Base-by-base conservation (phyloP, 495 filamentous ascomycete species). In the Hyaloscypha hepaticicola region DNA sequence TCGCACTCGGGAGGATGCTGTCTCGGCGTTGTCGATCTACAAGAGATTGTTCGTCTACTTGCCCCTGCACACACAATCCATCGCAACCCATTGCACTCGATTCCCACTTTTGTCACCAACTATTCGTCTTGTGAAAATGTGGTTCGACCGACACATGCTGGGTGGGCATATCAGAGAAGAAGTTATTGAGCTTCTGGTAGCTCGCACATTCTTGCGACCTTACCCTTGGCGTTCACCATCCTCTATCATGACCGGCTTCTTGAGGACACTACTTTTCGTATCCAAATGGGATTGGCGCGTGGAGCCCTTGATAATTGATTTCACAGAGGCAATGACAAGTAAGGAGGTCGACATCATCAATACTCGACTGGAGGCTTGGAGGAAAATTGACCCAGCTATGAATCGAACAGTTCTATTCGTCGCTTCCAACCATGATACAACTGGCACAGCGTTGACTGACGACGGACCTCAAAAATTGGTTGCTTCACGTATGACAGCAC, bases 201-300 rank as follows among this genome's bases (percentile, higher is more conserved):
- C 86, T 6, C 87, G 85, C 41, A 82, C 83, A 34, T 99, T 97
- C 74, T 77, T 93, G n/a, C 84, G 87, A 34, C 90, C 91, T 0
- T 87, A 91, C 64, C 92, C 94, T 0, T 97, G 91, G 88, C 77
- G 85, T 21, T 75, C 83, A 1, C 95, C 95, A 3, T 89, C 88
- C 0, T 92, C 86, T 71, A 80, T 87, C n/a, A 88, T 84, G 78
- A 88, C 87, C 21, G 95, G 89, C 4, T 96, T 99, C 70, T 74
- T 93, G 22, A 84, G 93, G 48, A 90, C 92, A 5, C 78, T 99
- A 9, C 70, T 85, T 7, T 88, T 91, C 66, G 75, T 98, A 12
- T 83, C 92, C 1, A 81, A 84, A 25, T 99, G 95, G 93, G 92
- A 98, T 70, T 99, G 95, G 95, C 86, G 90, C 24, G 76, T 82